These are phyloP conservation scores for Leccinum longicurvipes DNA, from an alignment of 768 basidiomycete species.

Conservation along the genomic window DNA sequence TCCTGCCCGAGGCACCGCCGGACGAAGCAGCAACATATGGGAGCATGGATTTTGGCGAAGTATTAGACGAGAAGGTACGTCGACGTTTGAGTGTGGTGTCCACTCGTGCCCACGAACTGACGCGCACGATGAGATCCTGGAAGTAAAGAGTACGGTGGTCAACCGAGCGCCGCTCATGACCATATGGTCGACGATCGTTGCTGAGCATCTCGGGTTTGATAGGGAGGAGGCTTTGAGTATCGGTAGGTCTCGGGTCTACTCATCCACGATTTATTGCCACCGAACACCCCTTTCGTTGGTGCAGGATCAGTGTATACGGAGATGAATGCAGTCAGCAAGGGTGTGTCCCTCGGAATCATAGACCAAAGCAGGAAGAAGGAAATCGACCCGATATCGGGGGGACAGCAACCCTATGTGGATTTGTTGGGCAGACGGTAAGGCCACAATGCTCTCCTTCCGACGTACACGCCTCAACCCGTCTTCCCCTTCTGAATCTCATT, in stretches of 20 bases:
- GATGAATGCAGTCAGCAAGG: constrained; percentile 85
- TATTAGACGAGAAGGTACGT: constrained; percentile 71
- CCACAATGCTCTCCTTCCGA: background rate
- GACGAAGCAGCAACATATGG: constrained; percentile 52
- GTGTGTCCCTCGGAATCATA: constrained; percentile 78
- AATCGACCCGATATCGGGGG: constrained; percentile 51
- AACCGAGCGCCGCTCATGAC: constrained; percentile 96
- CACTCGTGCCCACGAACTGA: constrained; percentile 1
- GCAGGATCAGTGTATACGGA: constrained; percentile 91
- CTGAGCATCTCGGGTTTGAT: constrained; percentile 82
- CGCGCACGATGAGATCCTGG: constrained; percentile 47
- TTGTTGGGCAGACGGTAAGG: constrained; percentile 73
- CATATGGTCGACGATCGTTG: constrained; percentile 87
- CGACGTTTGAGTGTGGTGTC: background rate
- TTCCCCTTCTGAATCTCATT: background rate
- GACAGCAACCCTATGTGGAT: constrained; percentile 80
- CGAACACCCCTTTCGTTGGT: background rate
- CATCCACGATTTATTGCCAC: background rate
- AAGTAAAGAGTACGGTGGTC: constrained; percentile 58
- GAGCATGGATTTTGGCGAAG: constrained; percentile 68
- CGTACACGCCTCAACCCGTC: background rate
- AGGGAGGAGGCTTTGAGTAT: constrained; percentile 90
- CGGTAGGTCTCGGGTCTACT: constrained; percentile 44
- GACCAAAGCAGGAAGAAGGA: constrained; percentile 51
- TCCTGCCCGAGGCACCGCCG: constrained; percentile 47